Evolutionary conservation across 2,329 filamentous ascomycete species (phyloP), one percentile per base, ranked within the genome.

Genomic region (Zelopaecilomyces penicillatus): DNA sequence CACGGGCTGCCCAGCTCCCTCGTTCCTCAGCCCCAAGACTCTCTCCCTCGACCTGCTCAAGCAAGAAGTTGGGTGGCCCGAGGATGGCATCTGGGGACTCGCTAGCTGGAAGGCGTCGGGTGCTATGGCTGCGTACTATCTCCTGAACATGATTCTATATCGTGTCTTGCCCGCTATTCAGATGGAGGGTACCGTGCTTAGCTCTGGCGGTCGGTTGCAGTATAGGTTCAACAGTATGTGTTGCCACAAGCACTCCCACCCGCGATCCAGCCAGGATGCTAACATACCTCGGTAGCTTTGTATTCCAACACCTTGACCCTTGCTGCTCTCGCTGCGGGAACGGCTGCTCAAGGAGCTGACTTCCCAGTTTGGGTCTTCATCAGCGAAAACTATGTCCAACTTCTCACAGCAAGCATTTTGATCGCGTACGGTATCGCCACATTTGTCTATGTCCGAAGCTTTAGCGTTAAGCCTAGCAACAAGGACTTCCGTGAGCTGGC

Each of bases 301-400:
- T 69, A 73, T 51, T 88, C 87, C n/a, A 83, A 83, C 49, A 65
- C 88, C 44, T 73, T 85, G 50, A 90, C 83, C 41, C 70, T 95
- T 37, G 73, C 75, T n/a, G 70, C 83, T 5, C 77, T 83, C 42
- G 80, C 80, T 31, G 82, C 82, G 6, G 90, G 89, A 40, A 95
- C 89, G 3, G 65, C 82, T 34, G 66, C 81, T 4, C 78, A 91
- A 54, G 91, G 91, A 45, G 80, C 87, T 42, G 75, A 91, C 19
- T 96, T 95, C 57, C 76, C 80, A 6, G 77, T 96, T 42, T 98
- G 91, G 91, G 87, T 83, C 28, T 97, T 89, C 66, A 88, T 97
- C 59, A 83, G 85, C 70, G 83, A 95, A 61, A 91, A 97, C 69
- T 94, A 91, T 61, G 59, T 93, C 42, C 87, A 91, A 62, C 75